These are phyloP conservation scores for Talaromyces pinophilus DNA, from an alignment of 2,329 filamentous ascomycete genomes.

Conservation along the genomic window DNA sequence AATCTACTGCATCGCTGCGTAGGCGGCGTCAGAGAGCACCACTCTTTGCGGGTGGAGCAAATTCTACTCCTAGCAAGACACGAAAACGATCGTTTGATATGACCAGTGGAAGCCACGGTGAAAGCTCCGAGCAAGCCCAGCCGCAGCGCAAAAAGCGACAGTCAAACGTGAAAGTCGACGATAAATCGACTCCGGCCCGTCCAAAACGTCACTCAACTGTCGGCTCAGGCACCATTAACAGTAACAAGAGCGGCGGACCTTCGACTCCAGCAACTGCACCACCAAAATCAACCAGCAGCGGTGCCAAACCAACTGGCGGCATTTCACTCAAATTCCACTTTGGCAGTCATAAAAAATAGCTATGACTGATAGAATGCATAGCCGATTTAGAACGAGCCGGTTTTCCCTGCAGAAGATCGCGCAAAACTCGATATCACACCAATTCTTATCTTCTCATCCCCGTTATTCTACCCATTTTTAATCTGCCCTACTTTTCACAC, in stretches of 20 bases:
- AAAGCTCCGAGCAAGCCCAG: neutral
- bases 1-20: slow-evolving; percentile 11
- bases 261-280: neutral
- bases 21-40: slow-evolving; percentile 25
- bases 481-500: neutral
- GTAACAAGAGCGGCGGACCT: slow-evolving; percentile 2
- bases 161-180: slow-evolving; percentile 10
- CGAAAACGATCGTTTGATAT: slow-evolving; percentile 22
- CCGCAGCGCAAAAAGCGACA: slow-evolving; percentile 20
- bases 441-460: neutral
- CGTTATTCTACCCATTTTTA: neutral
- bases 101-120: slow-evolving; percentile 6
- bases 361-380: neutral
- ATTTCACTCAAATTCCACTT: slow-evolving; percentile 10
- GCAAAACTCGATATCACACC: slow-evolving; percentile 28
- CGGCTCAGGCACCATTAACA: neutral
- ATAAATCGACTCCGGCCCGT: slow-evolving; percentile 4
- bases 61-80: slow-evolving; percentile 14
- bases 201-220: slow-evolving; percentile 13
- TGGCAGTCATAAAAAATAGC: neutral
- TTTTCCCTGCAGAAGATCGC: slow-evolving; percentile 25
- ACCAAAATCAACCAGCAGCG: neutral
- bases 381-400: neutral
- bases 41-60: neutral
- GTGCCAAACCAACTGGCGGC: slow-evolving; percentile 6